Conservation (phyloP, 2,329 filamentous ascomycete species). For the Lachnellula subtilissima region DNA sequence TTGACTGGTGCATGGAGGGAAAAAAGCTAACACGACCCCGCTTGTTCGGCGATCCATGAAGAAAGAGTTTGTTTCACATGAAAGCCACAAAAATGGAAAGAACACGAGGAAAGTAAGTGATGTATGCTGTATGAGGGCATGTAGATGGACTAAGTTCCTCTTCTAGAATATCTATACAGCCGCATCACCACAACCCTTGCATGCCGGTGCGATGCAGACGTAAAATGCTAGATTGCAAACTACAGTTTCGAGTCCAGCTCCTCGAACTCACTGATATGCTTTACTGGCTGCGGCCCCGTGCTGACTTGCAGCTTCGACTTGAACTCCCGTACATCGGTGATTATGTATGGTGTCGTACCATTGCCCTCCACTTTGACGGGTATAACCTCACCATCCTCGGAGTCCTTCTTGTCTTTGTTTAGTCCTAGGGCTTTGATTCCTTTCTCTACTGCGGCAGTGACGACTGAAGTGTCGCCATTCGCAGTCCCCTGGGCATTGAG, state of each 20-base stretch:
- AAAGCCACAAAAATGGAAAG: not conserved
- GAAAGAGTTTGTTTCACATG: not conserved
- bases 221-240: constrained; percentile 16
- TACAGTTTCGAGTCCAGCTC: constrained; percentile 79
- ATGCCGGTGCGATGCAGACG: not conserved
- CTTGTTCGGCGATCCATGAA: not conserved
- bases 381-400: constrained; percentile 13
- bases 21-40: not conserved
- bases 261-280: constrained; percentile 78
- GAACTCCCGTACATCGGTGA: constrained; percentile 75
- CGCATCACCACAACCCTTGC: not conserved
- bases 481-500: constrained; percentile 67
- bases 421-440: constrained; percentile 31
- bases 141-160: not conserved
- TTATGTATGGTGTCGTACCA: constrained; percentile 53
- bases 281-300: constrained; percentile 65
- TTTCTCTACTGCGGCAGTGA: constrained; percentile 35
- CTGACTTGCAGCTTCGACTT: constrained; percentile 72
- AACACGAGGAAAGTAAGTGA: too few relatives aligned
- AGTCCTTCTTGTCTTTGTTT: constrained; percentile 28
- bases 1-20: not conserved
- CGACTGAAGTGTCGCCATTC: constrained; percentile 34
- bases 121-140: too few relatives aligned
- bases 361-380: constrained; percentile 32
- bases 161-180: not conserved